Conservation (phyloP, 768 basidiomycete genomes). For the Hypholoma sublateritium region DNA sequence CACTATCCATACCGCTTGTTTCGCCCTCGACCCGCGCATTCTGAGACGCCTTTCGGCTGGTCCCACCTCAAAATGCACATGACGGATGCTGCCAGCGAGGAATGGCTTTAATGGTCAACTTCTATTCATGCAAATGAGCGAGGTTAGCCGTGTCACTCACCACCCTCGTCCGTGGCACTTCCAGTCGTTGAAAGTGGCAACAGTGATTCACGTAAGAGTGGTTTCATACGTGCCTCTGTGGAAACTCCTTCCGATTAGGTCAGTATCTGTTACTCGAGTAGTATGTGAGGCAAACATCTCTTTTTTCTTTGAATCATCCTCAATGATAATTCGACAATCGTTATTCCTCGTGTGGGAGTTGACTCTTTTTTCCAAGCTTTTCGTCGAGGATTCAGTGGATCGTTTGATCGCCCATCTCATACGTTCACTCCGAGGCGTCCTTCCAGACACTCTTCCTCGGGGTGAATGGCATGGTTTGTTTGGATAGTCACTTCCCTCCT, state of each 20-base stretch:
- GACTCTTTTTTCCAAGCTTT: not conserved
- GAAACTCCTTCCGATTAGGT: conserved; percentile 83
- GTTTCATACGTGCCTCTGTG: conserved; percentile 64
- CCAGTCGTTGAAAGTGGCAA: conserved; percentile 19
- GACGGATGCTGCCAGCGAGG: conserved; percentile 13
- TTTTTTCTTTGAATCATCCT: conserved; percentile 1
- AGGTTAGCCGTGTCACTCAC: conserved; percentile 10
- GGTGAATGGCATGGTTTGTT: not conserved
- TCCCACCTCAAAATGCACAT: conserved; percentile 19
- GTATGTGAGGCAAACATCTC: conserved; percentile 78
- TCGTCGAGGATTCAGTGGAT: not conserved
- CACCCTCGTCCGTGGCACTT: not conserved
- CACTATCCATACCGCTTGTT: too few relatives aligned
- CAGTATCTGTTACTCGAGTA: conserved; percentile 73
- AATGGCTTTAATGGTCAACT: conserved; percentile 16
- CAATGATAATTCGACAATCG: not conserved
- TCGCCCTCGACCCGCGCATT: conserved; percentile 13
- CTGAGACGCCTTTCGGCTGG: conserved; percentile 16
- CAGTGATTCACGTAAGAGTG: conserved; percentile 44
- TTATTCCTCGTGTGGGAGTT: not conserved
- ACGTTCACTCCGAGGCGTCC: not conserved
- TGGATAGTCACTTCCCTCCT: conserved; percentile 2
- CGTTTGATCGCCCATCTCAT: not conserved
- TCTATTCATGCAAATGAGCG: not conserved
- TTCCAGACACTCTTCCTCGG: not conserved